Percentiles rank a stretch among this genome's conserved stretches.
phyloP scores from a whole-genome alignment of 257 asterid species.

The Agastache rugosa region DNA sequence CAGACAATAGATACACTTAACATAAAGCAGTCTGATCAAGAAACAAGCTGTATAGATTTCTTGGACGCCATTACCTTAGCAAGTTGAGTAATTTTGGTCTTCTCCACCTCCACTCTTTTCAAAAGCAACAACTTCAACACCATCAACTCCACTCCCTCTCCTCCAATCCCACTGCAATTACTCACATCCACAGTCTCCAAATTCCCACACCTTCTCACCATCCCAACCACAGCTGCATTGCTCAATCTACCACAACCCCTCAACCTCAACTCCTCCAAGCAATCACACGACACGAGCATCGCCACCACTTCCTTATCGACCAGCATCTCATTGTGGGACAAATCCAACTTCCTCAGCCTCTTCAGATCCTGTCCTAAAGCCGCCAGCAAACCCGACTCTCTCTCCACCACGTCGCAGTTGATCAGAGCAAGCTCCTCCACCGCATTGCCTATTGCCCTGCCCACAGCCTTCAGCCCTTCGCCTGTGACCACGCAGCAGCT shows the following conservation, averaged over 20 bases:
- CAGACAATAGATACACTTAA: neutral
- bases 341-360: slow-evolving; percentile 64
- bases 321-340: slow-evolving; percentile 78
- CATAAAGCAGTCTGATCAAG: neutral
- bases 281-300: slow-evolving; percentile 70
- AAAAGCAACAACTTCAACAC: slow-evolving; percentile 42
- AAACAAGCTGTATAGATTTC: slow-evolving; percentile 45
- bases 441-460: slow-evolving; percentile 39
- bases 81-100: slow-evolving; percentile 45
- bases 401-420: slow-evolving; percentile 74
- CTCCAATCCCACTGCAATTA: slow-evolving; percentile 54
- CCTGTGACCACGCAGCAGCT: slow-evolving; percentile 78
- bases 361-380: slow-evolving; percentile 69
- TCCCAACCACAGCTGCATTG: slow-evolving; percentile 25
- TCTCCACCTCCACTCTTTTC: slow-evolving; percentile 50
- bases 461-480: slow-evolving; percentile 63
- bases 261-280: slow-evolving; percentile 63
- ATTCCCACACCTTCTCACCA: slow-evolving; percentile 54
- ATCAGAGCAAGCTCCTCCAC: slow-evolving; percentile 71
- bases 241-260: slow-evolving; percentile 73
- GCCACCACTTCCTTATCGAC: slow-evolving; percentile 65
- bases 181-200: slow-evolving; percentile 58
- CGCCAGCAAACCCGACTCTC: slow-evolving; percentile 70
- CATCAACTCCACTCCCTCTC: slow-evolving; percentile 58
- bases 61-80: slow-evolving; percentile 38